These are phyloP conservation scores for Aurantiochytrium sp. DNA, from an alignment of 108 stramenopile species.

Conservation along the genomic window DNA sequence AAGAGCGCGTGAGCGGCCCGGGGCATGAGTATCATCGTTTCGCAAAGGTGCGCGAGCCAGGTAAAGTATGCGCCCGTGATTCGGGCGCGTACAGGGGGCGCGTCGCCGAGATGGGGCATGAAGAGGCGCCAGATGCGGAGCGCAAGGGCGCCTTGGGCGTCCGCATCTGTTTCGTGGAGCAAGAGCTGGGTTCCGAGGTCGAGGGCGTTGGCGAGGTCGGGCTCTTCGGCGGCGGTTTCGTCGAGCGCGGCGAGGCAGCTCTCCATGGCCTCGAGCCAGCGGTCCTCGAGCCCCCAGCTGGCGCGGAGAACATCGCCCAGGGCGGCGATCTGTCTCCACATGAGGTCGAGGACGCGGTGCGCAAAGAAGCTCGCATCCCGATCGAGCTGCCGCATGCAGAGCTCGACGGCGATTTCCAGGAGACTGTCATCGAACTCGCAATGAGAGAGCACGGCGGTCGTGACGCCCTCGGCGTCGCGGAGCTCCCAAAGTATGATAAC, in stretches of 20 bases:
- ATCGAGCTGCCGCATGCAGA: neutral
- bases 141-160: neutral
- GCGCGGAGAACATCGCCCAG: neutral
- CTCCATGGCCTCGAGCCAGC: neutral
- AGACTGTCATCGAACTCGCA: neutral
- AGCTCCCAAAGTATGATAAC: neutral
- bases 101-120: neutral
- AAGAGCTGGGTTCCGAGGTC: constrained; percentile 20
- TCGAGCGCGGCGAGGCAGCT: neutral
- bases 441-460: neutral
- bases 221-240: neutral
- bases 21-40: neutral
- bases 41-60: neutral
- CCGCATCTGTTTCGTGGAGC: neutral
- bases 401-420: neutral
- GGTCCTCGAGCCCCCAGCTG: neutral
- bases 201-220: neutral
- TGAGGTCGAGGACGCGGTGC: neutral
- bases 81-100: too few species aligned
- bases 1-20: neutral
- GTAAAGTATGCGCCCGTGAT: neutral
- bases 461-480: neutral
- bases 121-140: neutral
- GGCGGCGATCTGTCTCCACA: neutral
- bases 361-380: neutral